Base-by-base conservation (phyloP, 192 early-diverging fungal species). In the Lunasporangiospora selenospora region DNA sequence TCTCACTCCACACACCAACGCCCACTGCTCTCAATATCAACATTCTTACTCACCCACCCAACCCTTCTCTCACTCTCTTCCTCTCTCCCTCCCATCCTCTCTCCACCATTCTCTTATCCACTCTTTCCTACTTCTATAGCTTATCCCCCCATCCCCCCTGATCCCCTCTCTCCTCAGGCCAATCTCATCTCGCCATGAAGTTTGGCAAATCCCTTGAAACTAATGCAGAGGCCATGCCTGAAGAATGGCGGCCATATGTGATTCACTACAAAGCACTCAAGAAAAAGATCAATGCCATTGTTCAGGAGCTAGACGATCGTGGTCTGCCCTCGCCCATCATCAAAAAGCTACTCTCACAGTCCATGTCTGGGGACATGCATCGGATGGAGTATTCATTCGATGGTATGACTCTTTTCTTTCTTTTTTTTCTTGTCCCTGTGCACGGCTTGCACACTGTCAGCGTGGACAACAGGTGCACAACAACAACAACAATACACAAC, bases 181-280 rank as follows among this genome's bases (percentile, higher is more conserved):
- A 34, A 4, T 6, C 29, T 42, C 53, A 55, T 48, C n/a, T n/a
- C 32, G 23, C 42, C 30, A 92, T 92, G 90, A 92, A 92, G 81
- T 92, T 92, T 76, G 86, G 81, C 53, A 89, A 90, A 56, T 76
- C 82, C 21, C 77, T 92, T 27, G 88, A 89, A 51, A 79, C 81
- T 4, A 85, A 79, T 75, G 75, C 87, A 16, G 85, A 87, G 65
- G 66, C 87, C 36, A 85, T 92, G 53, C 90, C 90, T 8, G 79
- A 78, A 39, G 85, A 86, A 50, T 89, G 89, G 87, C 83, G 87
- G 46, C 88, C 85, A 6, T 89, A 88, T 55, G 49, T 89, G n/a
- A 88, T 92, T 43, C 87, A 88, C 41, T 92, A 92, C 82, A 90
- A 90, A 53, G 64, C 75, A 18, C 79, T 92, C 15, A 92, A 92